Conservation (phyloP, 306 rosid species). For the Trifolium dubium region DNA sequence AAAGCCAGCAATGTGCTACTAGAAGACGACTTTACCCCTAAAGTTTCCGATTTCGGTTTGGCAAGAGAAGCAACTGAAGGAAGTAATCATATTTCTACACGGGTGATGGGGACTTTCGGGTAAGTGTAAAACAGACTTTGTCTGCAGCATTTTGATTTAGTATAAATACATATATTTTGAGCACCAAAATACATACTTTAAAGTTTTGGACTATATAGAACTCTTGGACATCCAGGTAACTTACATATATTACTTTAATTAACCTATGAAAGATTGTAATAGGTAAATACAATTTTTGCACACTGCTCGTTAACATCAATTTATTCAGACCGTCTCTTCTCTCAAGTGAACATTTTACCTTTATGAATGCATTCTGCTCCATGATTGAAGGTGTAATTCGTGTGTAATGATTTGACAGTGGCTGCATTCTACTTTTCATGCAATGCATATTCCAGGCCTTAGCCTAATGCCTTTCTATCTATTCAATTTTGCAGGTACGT, state of each 20-base stretch:
- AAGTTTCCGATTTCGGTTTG: conserved; percentile 95
- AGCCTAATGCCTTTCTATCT: conserved; percentile 32
- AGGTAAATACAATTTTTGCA: conserved; percentile 9
- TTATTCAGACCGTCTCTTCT: conserved; percentile 19
- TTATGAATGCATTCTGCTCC: conserved; percentile 27
- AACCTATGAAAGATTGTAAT: conserved; percentile 20
- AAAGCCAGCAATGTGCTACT: conserved; percentile 91
- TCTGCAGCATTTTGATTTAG: conserved; percentile 38
- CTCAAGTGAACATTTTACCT: conserved; percentile 25
- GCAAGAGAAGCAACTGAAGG: conserved; percentile 99
- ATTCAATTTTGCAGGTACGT: conserved; percentile 68
- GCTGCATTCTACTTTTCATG: conserved; percentile 18
- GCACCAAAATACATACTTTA: not conserved
- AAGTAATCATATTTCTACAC: conserved; percentile 87
- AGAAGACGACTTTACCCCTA: conserved; percentile 94
- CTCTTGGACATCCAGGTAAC: conserved; percentile 17
- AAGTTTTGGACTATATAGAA: conserved; percentile 8
- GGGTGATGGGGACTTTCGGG: conserved; percentile 99
- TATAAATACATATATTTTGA: too few relatives aligned
- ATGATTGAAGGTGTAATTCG: conserved; percentile 30
- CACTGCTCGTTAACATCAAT: conserved; percentile 22
- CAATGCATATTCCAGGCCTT: conserved; percentile 38
- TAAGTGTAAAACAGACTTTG: conserved; percentile 38
- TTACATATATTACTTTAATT: not conserved
- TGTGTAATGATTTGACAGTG: not conserved